Conservation (phyloP, 495 filamentous ascomycete genomes). For the Podospora comata region DNA sequence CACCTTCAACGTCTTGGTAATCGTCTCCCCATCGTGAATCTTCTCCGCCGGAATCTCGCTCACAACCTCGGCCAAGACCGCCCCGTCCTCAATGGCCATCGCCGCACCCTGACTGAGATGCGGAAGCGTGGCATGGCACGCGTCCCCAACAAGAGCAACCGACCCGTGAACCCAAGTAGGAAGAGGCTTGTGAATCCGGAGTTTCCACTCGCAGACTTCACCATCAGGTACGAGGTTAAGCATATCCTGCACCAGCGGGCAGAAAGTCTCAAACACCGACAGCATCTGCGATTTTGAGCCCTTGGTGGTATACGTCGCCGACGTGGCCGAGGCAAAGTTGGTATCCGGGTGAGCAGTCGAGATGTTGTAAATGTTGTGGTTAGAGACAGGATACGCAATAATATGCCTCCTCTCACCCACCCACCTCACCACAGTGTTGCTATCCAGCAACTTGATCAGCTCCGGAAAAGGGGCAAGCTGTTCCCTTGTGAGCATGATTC, state of each 20-base stretch:
- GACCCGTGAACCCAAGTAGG: constrained; percentile 65
- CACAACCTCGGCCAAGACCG: constrained; percentile 66
- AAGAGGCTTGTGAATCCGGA: constrained; percentile 66
- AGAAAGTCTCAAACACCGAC: constrained; percentile 65
- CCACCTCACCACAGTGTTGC: constrained; percentile 69
- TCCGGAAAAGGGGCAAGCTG: constrained; percentile 66
- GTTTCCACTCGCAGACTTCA: constrained; percentile 78
- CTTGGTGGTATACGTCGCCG: constrained; percentile 71
- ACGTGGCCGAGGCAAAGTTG: constrained; percentile 68
- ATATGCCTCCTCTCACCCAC: constrained; percentile 76
- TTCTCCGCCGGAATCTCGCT: constrained; percentile 48
- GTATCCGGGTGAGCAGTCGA: constrained; percentile 70
- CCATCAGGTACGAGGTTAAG: constrained; percentile 75
- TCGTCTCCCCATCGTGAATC: constrained; percentile 45
- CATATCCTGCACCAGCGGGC: constrained; percentile 67
- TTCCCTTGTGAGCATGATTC: constrained; percentile 71
- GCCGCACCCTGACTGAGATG: constrained; percentile 78
- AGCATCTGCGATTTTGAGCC: constrained; percentile 68
- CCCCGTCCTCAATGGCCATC: constrained; percentile 80
- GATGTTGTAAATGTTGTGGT: constrained; percentile 75
- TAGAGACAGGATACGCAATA: constrained; percentile 75
- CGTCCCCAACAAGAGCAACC: constrained; percentile 72
- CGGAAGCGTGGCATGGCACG: constrained; percentile 76
- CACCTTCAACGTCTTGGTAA: constrained; percentile 63
- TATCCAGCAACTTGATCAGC: constrained; percentile 63